Conservation (phyloP, 2,329 filamentous ascomycete species). For the Chlorencoelia australis region DNA sequence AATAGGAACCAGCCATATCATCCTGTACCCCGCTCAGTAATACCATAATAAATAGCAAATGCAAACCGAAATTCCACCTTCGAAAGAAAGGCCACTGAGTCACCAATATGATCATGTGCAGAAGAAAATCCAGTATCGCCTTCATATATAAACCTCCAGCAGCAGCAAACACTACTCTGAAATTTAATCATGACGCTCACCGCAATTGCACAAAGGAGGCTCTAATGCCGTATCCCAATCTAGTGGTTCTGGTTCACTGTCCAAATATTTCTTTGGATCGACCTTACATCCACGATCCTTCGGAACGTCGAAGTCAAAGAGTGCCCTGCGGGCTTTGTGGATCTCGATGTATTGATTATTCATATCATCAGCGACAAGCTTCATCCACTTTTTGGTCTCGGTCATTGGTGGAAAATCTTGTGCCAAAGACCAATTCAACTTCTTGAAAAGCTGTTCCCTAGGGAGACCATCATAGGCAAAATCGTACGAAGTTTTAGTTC, state of each 20-base stretch:
- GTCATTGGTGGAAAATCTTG: neutral
- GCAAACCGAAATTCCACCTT: too few species aligned
- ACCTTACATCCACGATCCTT: constrained; percentile 1
- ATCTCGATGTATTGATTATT: neutral
- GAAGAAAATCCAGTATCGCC: too few species aligned
- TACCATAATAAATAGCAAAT: too few species aligned
- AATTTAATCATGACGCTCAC: too few species aligned
- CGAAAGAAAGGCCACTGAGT: too few species aligned
- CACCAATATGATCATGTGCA: too few species aligned
- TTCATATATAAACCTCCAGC: too few species aligned
- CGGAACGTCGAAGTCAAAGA: constrained; percentile 1
- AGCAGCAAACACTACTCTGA: too few species aligned
- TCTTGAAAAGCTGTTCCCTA: constrained; percentile 2
- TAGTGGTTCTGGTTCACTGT: neutral
- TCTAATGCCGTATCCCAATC: too few species aligned
- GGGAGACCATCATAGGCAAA: neutral
- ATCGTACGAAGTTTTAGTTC: constrained; percentile 4
- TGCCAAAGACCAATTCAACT: constrained; percentile 5
- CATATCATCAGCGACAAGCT: constrained; percentile 5
- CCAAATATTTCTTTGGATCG: neutral
- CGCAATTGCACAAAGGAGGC: too few species aligned
- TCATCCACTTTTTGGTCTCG: constrained; percentile 2
- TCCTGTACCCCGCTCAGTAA: too few species aligned
- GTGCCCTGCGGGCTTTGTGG: neutral
- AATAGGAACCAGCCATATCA: too few species aligned